Percentiles rank a stretch among this genome's conserved stretches.
Conservation (phyloP, 164 flowering plant genomes). For the Kingdonia uniflora region DNA sequence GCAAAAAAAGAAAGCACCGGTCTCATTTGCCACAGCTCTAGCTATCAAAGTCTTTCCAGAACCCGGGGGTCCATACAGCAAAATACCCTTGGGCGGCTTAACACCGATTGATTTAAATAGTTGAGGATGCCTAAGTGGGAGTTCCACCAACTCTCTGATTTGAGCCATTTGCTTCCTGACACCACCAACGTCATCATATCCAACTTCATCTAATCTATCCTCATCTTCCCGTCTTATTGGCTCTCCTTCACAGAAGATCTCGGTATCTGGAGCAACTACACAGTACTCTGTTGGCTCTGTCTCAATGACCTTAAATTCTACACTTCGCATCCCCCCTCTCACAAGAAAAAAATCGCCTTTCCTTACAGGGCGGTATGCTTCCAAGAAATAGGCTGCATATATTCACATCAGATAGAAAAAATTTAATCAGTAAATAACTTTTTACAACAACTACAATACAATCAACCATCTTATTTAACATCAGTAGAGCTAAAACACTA, state of each 20-base stretch:
- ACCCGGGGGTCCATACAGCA: constrained; percentile 79
- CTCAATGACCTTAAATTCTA: constrained; percentile 75
- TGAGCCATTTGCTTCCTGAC: constrained; percentile 83
- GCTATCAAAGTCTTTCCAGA: constrained; percentile 76
- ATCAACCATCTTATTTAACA: neutral
- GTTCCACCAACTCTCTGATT: constrained; percentile 70
- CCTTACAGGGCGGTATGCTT: constrained; percentile 76
- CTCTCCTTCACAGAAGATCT: constrained; percentile 83
- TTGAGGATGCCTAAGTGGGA: constrained; percentile 75
- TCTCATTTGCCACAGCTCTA: constrained; percentile 75
- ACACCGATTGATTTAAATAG: constrained; percentile 75
- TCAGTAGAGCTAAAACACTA: too few species aligned
- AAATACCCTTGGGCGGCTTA: constrained; percentile 75
- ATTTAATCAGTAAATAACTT: neutral
- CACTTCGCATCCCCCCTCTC: constrained; percentile 78
- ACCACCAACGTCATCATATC: constrained; percentile 87
- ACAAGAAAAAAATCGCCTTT: constrained; percentile 76
- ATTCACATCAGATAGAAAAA: neutral
- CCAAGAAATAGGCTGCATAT: constrained; percentile 68
- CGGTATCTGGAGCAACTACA: constrained; percentile 82
- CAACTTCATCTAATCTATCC: constrained; percentile 60
- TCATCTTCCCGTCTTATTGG: constrained; percentile 76
- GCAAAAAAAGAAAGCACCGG: constrained; percentile 80
- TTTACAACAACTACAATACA: neutral
- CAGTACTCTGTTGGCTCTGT: constrained; percentile 77